These are phyloP conservation scores for Aulographum hederae DNA, from an alignment of 2,329 filamentous ascomycete genomes.

Conservation along the genomic window DNA sequence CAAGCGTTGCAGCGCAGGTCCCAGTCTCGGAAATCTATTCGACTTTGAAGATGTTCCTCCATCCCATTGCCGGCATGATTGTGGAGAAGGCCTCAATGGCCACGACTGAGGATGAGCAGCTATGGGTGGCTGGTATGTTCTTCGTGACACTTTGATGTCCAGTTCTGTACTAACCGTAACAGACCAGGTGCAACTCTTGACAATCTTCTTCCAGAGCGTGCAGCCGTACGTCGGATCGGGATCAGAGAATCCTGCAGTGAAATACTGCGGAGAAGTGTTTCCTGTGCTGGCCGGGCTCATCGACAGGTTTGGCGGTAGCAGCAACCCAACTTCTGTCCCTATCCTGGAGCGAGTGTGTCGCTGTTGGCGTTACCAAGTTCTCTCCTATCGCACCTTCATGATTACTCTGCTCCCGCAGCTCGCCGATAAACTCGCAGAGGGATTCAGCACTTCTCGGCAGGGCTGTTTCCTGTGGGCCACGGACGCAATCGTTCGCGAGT, in stretches of 20 bases:
- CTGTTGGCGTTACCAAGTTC: conserved; percentile 93
- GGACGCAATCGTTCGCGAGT: conserved; percentile 84
- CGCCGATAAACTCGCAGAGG: conserved; percentile 71
- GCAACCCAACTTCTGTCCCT: no score
- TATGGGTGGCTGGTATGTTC: conserved; percentile 59
- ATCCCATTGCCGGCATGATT: conserved; percentile 70
- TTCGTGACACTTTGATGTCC: not conserved
- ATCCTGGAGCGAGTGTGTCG: conserved; percentile 88
- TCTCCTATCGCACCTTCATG: conserved; percentile 84
- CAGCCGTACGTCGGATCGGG: conserved; percentile 55
- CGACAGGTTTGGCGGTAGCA: conserved; percentile 69
- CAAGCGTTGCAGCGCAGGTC: conserved; percentile 76
- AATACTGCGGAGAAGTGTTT: conserved; percentile 91
- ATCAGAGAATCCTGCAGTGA: conserved; percentile 75
- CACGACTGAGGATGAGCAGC: conserved; percentile 52
- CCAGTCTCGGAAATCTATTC: conserved; percentile 63
- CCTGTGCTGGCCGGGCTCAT: conserved; percentile 72
- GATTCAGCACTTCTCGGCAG: conserved; percentile 72
- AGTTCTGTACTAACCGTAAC: conserved; percentile 3
- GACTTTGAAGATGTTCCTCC: conserved; percentile 80
- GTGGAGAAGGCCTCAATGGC: conserved; percentile 46
- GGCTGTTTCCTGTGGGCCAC: conserved; percentile 99
- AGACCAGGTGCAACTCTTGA: conserved; percentile 85
- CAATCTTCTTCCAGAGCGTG: conserved; percentile 66
- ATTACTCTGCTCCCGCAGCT: conserved; percentile 67